phyloP scores from a whole-genome alignment of 257 asterid species.

The Nicotiana sylvestris region DNA sequence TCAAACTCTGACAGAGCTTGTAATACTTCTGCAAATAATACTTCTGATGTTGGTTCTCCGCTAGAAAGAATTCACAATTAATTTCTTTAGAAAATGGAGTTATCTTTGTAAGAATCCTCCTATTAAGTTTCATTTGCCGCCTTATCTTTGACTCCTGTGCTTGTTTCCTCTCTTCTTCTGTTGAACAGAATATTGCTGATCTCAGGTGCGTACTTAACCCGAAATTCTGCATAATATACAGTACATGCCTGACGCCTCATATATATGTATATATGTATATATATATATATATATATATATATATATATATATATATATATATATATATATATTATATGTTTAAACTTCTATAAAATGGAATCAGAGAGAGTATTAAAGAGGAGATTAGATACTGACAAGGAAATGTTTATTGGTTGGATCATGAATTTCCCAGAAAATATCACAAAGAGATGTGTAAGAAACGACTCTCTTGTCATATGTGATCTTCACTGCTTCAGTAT shows the following conservation, averaged over 20 bases:
- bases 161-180: constrained; percentile 14
- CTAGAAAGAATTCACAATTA: background rate
- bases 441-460: constrained; percentile 4
- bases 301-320: too few species aligned
- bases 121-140: constrained; percentile 11
- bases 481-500: constrained; percentile 4
- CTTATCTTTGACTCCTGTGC: constrained; percentile 12
- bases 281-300: too few species aligned
- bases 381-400: background rate
- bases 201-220: constrained; percentile 6
- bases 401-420: background rate
- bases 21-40: constrained; percentile 11
- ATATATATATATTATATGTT: too few species aligned
- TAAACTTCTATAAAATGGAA: too few species aligned
- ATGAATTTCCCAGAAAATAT: constrained; percentile 2
- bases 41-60: constrained; percentile 10
- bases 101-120: constrained; percentile 4
- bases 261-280: too few species aligned
- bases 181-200: constrained; percentile 7
- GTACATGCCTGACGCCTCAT: too few species aligned
- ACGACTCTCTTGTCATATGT: background rate
- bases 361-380: background rate
- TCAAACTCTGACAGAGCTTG: background rate
- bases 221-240: constrained; percentile 12
- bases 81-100: background rate